Evolutionary conservation across 2,329 filamentous ascomycete species (phyloP).

Genomic region (Aureobasidium sp.): DNA sequence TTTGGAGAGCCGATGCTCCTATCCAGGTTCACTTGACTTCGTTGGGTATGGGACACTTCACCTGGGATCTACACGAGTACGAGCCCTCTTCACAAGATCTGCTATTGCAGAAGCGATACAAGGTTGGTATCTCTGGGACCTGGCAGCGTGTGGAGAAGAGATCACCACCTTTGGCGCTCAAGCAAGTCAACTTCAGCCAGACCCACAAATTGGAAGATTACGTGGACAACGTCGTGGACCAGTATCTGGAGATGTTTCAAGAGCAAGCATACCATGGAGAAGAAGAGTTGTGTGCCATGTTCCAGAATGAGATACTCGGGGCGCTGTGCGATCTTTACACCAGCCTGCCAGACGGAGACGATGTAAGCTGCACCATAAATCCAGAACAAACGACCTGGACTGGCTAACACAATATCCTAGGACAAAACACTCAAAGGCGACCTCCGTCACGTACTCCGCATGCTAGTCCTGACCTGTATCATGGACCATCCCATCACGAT

Average conservation of each 20-base stretch:
- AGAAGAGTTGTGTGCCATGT: conserved; percentile 19
- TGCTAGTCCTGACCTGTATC: conserved; percentile 43
- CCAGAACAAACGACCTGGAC: not conserved
- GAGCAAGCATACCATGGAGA: conserved; percentile 40
- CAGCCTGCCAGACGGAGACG: conserved; percentile 28
- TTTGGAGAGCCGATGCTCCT: conserved; percentile 27
- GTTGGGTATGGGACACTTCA: conserved; percentile 36
- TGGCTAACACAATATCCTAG: not conserved
- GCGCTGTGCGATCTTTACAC: conserved; percentile 29
- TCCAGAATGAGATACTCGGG: not conserved
- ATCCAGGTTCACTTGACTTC: conserved; percentile 38
- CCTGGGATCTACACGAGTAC: conserved; percentile 42
- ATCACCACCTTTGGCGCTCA: conserved; percentile 41
- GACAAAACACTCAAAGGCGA: conserved; percentile 29
- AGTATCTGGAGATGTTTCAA: conserved; percentile 36
- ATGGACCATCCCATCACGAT: conserved; percentile 44
- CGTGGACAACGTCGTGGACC: conserved; percentile 35
- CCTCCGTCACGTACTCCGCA: conserved; percentile 38
- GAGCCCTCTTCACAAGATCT: conserved; percentile 34
- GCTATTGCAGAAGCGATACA: conserved; percentile 36
- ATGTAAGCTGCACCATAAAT: conserved; percentile 25
- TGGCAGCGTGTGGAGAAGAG: conserved; percentile 28
- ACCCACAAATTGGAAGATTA: conserved; percentile 39
- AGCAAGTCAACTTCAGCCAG: conserved; percentile 38
- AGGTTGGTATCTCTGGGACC: conserved; percentile 19